A percentile compares a stretch with the other conserved stretches of the same genome.
Conservation (phyloP, 495 filamentous ascomycete genomes). For the Massariosphaeria phaeospora region DNA sequence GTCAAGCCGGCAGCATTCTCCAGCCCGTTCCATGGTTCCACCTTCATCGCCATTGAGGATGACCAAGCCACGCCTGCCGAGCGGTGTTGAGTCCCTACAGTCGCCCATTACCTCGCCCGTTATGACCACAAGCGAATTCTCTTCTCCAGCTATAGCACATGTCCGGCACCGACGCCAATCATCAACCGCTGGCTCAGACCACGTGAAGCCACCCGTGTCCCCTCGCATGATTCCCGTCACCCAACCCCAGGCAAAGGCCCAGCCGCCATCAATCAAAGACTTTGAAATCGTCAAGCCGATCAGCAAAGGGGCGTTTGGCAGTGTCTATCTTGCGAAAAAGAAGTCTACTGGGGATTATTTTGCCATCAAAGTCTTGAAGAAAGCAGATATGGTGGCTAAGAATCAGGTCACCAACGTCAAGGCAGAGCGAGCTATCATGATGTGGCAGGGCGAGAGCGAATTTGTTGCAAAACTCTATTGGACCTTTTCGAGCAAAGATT, state of each 20-base stretch:
- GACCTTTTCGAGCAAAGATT: slow-evolving; percentile 99
- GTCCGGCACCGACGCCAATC: slow-evolving; percentile 79
- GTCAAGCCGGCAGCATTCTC: slow-evolving; percentile 80
- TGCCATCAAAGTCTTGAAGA: slow-evolving; percentile 96
- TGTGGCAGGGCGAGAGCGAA: slow-evolving; percentile 99
- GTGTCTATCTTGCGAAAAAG: slow-evolving; percentile 96
- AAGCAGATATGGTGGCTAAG: slow-evolving; percentile 99
- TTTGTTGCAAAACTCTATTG: slow-evolving; percentile 98
- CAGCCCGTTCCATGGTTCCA: slow-evolving; percentile 58
- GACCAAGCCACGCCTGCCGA: slow-evolving; percentile 74
- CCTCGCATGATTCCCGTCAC: slow-evolving; percentile 66
- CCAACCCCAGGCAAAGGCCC: slow-evolving; percentile 73
- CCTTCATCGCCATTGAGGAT: slow-evolving; percentile 86
- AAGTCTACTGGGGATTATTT: slow-evolving; percentile 97
- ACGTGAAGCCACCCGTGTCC: slow-evolving; percentile 65
- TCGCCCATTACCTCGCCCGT: slow-evolving; percentile 89
- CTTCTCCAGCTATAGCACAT: slow-evolving; percentile 59
- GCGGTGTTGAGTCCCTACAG: slow-evolving; percentile 64
- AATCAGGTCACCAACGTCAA: slow-evolving; percentile 99
- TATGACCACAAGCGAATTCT: slow-evolving; percentile 72
- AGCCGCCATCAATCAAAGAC: slow-evolving; percentile 93
- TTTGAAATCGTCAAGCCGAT: slow-evolving; percentile 99
- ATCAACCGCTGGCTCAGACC: slow-evolving; percentile 73
- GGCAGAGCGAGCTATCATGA: slow-evolving; percentile 99
- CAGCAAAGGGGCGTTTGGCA: slow-evolving; percentile 97